Percentiles rank a stretch among this genome's conserved stretches.
Evolutionary conservation across 352 stramenopile genomes (phyloP).

Genomic region (Paralagenidium karlingii): DNA sequence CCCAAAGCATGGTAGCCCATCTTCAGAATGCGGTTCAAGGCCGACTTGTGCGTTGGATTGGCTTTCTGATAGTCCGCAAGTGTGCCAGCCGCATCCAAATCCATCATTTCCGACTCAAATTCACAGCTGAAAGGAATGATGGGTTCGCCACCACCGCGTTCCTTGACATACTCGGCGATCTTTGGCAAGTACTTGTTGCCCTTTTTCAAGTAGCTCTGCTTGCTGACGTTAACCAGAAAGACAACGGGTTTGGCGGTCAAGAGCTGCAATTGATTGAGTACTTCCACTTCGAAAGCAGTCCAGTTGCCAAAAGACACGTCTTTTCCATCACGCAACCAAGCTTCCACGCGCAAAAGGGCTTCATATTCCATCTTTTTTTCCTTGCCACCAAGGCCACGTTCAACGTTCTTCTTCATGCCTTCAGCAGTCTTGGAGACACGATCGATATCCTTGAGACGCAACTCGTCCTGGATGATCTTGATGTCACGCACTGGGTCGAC

Average conservation of each 20-base stretch:
- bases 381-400: conserved; percentile 82
- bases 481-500: conserved; percentile 98
- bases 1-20: conserved; percentile 96
- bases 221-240: conserved; percentile 98
- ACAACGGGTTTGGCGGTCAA: conserved; percentile 94
- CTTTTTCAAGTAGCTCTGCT: conserved; percentile 98
- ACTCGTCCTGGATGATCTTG: conserved; percentile 97
- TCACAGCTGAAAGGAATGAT: conserved; percentile 97
- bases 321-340: conserved; percentile 79
- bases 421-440: conserved; percentile 68
- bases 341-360: conserved; percentile 62
- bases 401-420: conserved; percentile 78
- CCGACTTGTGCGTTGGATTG: conserved; percentile 81
- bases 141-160: conserved; percentile 90
- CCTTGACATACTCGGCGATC: conserved; percentile 96
- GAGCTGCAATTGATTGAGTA: conserved; percentile 88
- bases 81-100: conserved; percentile 49
- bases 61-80: conserved; percentile 61
- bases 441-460: conserved; percentile 96
- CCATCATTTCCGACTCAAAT: conserved; percentile 94
- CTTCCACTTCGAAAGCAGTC: conserved; percentile 78
- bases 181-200: conserved; percentile 96
- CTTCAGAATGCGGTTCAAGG: conserved; percentile 96
- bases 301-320: conserved; percentile 87
- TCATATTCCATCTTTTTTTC: conserved; percentile 95